These are phyloP conservation scores for Clonostachys rosea DNA, from an alignment of 2,329 filamentous ascomycete genomes.

Conservation along the genomic window DNA sequence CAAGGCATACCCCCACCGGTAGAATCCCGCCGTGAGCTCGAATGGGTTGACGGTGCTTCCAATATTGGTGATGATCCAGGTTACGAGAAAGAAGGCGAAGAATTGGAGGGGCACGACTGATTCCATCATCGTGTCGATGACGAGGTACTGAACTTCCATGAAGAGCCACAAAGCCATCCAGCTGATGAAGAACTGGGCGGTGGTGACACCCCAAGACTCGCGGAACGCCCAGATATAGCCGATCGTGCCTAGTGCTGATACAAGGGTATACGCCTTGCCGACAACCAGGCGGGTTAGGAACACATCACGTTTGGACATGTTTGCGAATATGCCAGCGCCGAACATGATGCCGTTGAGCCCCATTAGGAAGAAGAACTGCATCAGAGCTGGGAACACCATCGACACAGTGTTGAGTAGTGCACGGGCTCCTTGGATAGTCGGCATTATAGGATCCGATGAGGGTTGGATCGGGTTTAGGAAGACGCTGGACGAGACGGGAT, in stretches of 20 bases:
- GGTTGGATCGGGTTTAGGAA: constrained; percentile 26
- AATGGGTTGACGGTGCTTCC: constrained; percentile 27
- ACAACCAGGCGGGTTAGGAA: constrained; percentile 15
- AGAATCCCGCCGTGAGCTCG: constrained; percentile 30
- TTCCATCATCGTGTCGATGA: constrained; percentile 25
- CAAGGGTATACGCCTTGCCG: constrained; percentile 21
- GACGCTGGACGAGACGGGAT: constrained; percentile 14
- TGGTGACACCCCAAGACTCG: constrained; percentile 30
- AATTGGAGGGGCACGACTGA: constrained; percentile 22
- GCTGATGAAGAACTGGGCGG: constrained; percentile 13
- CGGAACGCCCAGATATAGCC: constrained; percentile 39
- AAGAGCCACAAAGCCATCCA: constrained; percentile 29
- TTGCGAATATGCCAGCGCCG: neutral
- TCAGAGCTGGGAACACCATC: constrained; percentile 26
- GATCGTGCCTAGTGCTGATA: constrained; percentile 27
- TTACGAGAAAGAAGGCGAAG: constrained; percentile 34
- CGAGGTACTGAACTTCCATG: constrained; percentile 34
- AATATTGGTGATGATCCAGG: constrained; percentile 34
- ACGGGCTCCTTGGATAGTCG: constrained; percentile 23
- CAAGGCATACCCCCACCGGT: constrained; percentile 27
- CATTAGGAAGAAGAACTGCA: constrained; percentile 18
- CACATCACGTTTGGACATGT: constrained; percentile 13
- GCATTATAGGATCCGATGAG: constrained; percentile 16
- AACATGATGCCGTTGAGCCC: neutral
- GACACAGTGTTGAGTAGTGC: constrained; percentile 30